Evolutionary conservation across 441 rosid species (phyloP), one percentile per base, ranked within the genome.

Genomic region (Raphanus hybrid): DNA sequence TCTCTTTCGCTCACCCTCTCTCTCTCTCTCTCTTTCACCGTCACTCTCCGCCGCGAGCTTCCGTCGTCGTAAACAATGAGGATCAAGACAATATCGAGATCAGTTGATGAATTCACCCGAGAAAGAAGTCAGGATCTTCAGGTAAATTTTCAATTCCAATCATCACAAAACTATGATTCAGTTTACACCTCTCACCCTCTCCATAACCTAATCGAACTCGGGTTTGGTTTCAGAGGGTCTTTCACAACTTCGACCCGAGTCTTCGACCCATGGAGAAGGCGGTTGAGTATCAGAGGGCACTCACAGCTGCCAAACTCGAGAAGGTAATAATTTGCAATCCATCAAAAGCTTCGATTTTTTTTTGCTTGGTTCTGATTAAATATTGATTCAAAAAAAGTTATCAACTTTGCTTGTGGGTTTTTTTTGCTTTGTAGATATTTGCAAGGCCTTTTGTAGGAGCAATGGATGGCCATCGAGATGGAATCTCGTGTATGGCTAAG

Each of bases 41-140:
- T 34, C 18, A 9, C 5, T 57, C 50, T 54, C 23, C 9, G 14
- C 12, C 34, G 71, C 23, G 45, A 52, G 0, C n/a, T n/a, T n/a
- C n/a, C n/a, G n/a, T n/a, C n/a, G n/a, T n/a, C n/a, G n/a, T n/a
- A n/a, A n/a, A n/a, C 78, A 74, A 95, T 95, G 99, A 92, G 86
- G 84, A 89, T 95, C 15, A 92, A 91, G 82, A 89, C 85, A 34
- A 87, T 95, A 64, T 95, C 99, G 9, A 90, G 99, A 63, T 84
- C 97, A 1, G 77, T 84, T 6, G 98, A 95, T 75, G 97, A 93
- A 59, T 95, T 89, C 86, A 95, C 98, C 64, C 90, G 98, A 74
- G 99, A 92, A 70, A 85, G 99, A 80, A 92, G 99, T 85, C 91
- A 92, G 59, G 99, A 95, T 75, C 93, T 95, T 45, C 98, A 90